phyloP scores from a whole-genome alignment of 2,329 filamentous ascomycete species.

The Truncatella angustata region DNA sequence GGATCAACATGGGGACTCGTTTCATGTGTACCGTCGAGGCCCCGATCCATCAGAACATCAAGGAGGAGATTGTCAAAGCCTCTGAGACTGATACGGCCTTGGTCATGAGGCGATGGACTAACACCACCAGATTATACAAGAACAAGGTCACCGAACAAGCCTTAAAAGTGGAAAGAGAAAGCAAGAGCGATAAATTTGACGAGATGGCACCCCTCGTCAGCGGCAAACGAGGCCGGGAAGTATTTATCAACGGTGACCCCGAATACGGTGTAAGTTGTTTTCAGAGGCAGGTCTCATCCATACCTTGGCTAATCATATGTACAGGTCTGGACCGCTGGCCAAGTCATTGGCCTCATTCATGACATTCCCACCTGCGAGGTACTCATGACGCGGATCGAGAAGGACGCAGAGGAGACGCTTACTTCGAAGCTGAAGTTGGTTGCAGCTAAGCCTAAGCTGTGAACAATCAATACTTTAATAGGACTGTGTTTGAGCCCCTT shows the following conservation, averaged over 20 bases:
- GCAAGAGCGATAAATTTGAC: slow-evolving; percentile 80
- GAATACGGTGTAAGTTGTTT: slow-evolving; percentile 74
- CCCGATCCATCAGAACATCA: slow-evolving; percentile 90
- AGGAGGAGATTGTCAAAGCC: slow-evolving; percentile 84
- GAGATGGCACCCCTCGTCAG: slow-evolving; percentile 86
- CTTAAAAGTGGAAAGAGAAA: slow-evolving; percentile 79
- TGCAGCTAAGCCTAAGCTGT: slow-evolving; percentile 58
- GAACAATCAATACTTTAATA: not conserved
- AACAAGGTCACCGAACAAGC: slow-evolving; percentile 86
- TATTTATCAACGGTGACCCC: slow-evolving; percentile 88
- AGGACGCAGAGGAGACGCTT: slow-evolving; percentile 68
- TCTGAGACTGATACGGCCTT: slow-evolving; percentile 90
- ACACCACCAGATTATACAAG: slow-evolving; percentile 83
- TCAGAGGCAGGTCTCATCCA: not conserved
- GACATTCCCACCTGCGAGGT: slow-evolving; percentile 76
- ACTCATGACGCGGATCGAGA: slow-evolving; percentile 71
- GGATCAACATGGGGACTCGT: slow-evolving; percentile 97
- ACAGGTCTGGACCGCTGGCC: slow-evolving; percentile 93
- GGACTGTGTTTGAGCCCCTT: too few species aligned
- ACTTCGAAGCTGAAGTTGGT: slow-evolving; percentile 57
- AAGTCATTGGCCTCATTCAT: slow-evolving; percentile 87
- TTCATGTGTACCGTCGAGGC: slow-evolving; percentile 97
- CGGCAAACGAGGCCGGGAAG: slow-evolving; percentile 85
- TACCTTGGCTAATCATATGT: slow-evolving; percentile 10
- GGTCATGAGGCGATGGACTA: slow-evolving; percentile 86